Evolutionary conservation across 768 basidiomycete genomes (phyloP).

Genomic region (Lentinus brumalis): DNA sequence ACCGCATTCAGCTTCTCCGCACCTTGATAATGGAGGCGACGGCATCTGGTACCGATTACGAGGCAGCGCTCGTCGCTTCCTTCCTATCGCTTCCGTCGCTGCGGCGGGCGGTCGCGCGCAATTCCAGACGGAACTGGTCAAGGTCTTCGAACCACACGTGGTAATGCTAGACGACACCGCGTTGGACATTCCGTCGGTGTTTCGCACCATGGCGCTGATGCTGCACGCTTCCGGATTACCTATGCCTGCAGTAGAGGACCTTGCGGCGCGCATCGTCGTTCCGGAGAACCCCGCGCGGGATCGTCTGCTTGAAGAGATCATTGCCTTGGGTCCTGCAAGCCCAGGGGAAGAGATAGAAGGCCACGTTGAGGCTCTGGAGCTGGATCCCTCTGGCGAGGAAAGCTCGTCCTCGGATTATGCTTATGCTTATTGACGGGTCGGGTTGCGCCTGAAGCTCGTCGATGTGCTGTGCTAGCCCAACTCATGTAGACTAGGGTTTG

Average conservation of each 20-base stretch:
- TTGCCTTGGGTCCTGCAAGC: not conserved
- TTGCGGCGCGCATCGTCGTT: conserved; percentile 9
- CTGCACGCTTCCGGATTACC: conserved; percentile 26
- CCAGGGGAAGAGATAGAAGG: no score
- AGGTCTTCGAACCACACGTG: conserved; percentile 37
- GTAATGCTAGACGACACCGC: conserved; percentile 46
- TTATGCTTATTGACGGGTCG: no score
- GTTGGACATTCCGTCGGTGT: conserved; percentile 51
- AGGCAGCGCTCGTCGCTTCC: conserved; percentile 43
- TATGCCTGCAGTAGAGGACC: conserved; percentile 5
- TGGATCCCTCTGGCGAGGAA: no score
- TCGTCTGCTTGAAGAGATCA: conserved; percentile 9
- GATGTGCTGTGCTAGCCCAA: no score
- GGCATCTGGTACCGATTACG: conserved; percentile 39
- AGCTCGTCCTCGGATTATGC: no score
- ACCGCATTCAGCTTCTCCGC: conserved; percentile 38
- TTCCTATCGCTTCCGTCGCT: conserved; percentile 38
- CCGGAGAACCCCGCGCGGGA: conserved; percentile 9
- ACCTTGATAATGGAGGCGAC: conserved; percentile 42
- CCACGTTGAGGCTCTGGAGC: no score
- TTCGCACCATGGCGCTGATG: conserved; percentile 42
- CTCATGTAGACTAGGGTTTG: no score
- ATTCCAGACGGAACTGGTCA: conserved; percentile 34
- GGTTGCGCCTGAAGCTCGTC: no score
- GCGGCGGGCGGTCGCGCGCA: conserved; percentile 27